Evolutionary conservation across 495 filamentous ascomycete genomes (phyloP).

Genomic region (Articulospora tetracladia): DNA sequence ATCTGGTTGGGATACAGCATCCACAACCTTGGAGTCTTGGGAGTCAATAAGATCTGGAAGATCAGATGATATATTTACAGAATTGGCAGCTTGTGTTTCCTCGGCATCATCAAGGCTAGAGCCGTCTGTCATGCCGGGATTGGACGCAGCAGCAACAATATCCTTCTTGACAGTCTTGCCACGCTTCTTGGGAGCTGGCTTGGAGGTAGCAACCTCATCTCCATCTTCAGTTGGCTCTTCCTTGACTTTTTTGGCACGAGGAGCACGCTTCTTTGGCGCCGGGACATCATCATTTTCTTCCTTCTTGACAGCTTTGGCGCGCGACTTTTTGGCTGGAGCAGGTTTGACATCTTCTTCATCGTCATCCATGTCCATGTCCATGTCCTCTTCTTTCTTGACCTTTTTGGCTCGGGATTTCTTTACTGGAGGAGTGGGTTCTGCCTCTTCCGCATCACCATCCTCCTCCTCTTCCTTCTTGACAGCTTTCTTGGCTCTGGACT

Average conservation of each 20-base stretch:
- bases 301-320: conserved; percentile 20
- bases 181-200: conserved; percentile 1
- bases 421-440: neutral
- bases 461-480: conserved; percentile 3
- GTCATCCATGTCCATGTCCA: neutral
- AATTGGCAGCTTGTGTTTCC: neutral
- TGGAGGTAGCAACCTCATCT: neutral
- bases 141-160: neutral
- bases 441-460: neutral
- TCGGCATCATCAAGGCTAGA: neutral
- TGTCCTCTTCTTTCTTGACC: conserved; percentile 4
- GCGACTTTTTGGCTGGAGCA: conserved; percentile 13
- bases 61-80: neutral
- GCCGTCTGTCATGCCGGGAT: neutral
- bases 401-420: conserved; percentile 17
- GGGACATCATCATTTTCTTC: conserved; percentile 6
- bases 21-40: neutral
- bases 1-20: neutral
- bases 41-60: neutral
- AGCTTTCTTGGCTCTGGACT: conserved; percentile 13
- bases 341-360: neutral
- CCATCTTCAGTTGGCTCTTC: neutral
- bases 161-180: neutral
- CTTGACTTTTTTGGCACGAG: conserved; percentile 9
- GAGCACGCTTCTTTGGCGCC: neutral